Percentiles rank a stretch among this genome's conserved stretches.
Evolutionary conservation across 768 basidiomycete genomes (phyloP).

Genomic region (Mycena polygramma): DNA sequence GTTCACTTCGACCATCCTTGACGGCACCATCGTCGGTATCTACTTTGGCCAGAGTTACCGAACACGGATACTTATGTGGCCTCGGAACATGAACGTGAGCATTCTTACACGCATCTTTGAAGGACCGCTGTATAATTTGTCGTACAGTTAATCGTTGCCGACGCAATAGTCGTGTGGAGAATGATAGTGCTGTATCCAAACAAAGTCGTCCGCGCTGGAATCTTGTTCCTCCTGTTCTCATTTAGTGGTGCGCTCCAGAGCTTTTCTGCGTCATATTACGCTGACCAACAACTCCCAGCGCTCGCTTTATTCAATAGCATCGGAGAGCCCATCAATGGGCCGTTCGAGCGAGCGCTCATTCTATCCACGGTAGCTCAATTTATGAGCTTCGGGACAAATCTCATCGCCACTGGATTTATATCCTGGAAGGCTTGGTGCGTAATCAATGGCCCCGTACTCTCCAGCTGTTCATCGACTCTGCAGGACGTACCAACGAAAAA

Average conservation of each 20-base stretch:
- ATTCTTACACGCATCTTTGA: not conserved
- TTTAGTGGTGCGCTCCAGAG: slow-evolving; percentile 12
- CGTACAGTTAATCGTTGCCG: slow-evolving; percentile 18
- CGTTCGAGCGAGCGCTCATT: slow-evolving; percentile 27
- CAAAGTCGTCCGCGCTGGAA: slow-evolving; percentile 21
- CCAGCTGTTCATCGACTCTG: not conserved
- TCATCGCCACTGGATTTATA: slow-evolving; percentile 23
- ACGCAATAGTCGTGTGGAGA: slow-evolving; percentile 28
- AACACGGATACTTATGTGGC: slow-evolving; percentile 24
- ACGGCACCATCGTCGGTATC: slow-evolving; percentile 23
- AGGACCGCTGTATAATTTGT: not conserved
- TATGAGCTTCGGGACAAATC: slow-evolving; percentile 23
- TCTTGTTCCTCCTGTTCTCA: slow-evolving; percentile 23
- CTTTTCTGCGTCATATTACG: not conserved
- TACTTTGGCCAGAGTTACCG: slow-evolving; percentile 15
- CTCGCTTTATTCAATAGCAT: slow-evolving; percentile 25
- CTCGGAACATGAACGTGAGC: slow-evolving; percentile 27
- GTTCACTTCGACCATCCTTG: slow-evolving; percentile 25
- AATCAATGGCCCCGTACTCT: not conserved
- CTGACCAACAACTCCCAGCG: not conserved
- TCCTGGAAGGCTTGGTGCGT: slow-evolving; percentile 29
- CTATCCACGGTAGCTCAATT: slow-evolving; percentile 22
- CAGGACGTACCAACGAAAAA: slow-evolving; percentile 9
- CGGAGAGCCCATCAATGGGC: slow-evolving; percentile 16
- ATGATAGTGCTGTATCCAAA: slow-evolving; percentile 28